Percentiles rank a stretch among this genome's conserved stretches.
phyloP scores from a whole-genome alignment of 129 eudicot species.

The Flaveria robusta region DNA sequence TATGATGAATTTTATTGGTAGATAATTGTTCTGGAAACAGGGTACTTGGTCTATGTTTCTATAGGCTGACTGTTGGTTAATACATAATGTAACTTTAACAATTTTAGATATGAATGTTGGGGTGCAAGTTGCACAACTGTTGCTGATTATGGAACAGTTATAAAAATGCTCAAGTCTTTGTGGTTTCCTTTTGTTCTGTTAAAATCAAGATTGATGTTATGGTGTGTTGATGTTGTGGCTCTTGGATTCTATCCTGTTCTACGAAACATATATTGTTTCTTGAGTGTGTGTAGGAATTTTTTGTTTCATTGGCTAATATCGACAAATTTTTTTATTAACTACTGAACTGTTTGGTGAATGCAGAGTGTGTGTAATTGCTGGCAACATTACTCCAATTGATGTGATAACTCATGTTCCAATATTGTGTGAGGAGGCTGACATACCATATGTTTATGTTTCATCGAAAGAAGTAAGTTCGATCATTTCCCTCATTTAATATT shows the following conservation, averaged over 20 bases:
- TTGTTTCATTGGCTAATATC: not conserved
- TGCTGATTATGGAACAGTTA: not conserved
- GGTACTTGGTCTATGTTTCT: not conserved
- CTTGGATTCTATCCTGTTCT: not conserved
- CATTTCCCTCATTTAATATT: not conserved
- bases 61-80: not conserved
- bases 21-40: not conserved
- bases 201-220: no score
- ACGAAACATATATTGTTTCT: not conserved
- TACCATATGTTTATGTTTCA: conserved; percentile 87
- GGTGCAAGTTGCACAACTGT: not conserved
- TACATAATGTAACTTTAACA: not conserved
- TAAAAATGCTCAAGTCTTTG: no score
- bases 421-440: conserved; percentile 81
- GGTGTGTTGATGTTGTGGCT: not conserved
- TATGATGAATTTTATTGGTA: not conserved
- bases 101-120: not conserved
- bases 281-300: not conserved
- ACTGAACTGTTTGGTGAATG: conserved; percentile 5
- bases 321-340: not conserved
- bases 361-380: conserved; percentile 95
- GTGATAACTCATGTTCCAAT: conserved; percentile 95
- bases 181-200: no score
- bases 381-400: conserved; percentile 97
- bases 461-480: conserved; percentile 78